Conservation (phyloP, 345 rosid genomes). For the Corymbia maculata region DNA sequence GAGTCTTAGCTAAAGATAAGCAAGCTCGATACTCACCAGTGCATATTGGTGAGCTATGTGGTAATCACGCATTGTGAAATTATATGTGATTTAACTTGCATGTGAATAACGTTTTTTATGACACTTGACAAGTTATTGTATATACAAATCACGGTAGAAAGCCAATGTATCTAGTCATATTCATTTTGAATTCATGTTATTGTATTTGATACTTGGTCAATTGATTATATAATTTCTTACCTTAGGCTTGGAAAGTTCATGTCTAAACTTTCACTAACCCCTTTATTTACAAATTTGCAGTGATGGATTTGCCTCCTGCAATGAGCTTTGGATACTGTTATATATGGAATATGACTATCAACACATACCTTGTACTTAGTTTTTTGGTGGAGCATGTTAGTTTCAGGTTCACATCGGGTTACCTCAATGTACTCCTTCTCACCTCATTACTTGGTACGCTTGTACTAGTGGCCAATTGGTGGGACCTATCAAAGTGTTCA, state of each 20-base stretch:
- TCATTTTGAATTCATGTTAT: not conserved
- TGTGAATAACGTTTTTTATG: too few relatives aligned
- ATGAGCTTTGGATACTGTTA: not conserved
- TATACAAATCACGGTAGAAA: too few relatives aligned
- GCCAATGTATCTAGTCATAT: not conserved
- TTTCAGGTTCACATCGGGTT: not conserved
- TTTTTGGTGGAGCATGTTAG: not conserved
- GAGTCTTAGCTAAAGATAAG: not conserved
- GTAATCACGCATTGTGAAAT: too few relatives aligned
- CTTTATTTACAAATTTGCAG: not conserved
- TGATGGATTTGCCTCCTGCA: not conserved
- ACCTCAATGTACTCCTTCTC: not conserved
- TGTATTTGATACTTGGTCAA: not conserved
- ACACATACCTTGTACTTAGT: not conserved
- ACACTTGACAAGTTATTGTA: too few relatives aligned
- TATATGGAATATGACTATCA: not conserved
- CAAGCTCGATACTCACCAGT: not conserved
- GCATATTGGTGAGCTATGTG: too few relatives aligned
- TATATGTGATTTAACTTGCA: too few relatives aligned
- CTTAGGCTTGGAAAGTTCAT: not conserved
- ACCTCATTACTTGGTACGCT: not conserved
- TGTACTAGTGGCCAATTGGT: not conserved
- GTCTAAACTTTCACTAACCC: not conserved
- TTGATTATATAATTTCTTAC: not conserved
- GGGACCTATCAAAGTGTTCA: not conserved